phyloP scores from a whole-genome alignment of 108 stramenopile species.

The Cyclotella choctawhatcheeana region DNA sequence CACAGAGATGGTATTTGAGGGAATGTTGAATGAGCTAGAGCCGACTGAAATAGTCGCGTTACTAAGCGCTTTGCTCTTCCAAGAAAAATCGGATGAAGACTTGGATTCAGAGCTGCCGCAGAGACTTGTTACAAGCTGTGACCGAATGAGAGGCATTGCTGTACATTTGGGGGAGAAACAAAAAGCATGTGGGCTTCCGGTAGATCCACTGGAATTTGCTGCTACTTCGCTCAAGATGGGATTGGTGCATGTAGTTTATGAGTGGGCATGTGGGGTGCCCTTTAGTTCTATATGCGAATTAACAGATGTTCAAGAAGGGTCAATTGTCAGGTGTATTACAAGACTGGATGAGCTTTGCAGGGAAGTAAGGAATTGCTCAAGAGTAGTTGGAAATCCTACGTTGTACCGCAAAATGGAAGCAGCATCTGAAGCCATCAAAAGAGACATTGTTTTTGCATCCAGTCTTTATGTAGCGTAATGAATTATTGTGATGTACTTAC shows the following conservation, averaged over 20 bases:
- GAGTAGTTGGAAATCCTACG: conserved; percentile 96
- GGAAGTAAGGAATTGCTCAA: conserved; percentile 94
- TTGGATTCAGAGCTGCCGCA: conserved; percentile 81
- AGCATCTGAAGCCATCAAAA: conserved; percentile 91
- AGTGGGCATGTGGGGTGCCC: conserved; percentile 97
- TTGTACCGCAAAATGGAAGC: conserved; percentile 96
- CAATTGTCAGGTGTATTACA: conserved; percentile 95
- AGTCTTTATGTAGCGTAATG: conserved; percentile 88
- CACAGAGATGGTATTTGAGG: conserved; percentile 97
- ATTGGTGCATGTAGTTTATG: conserved; percentile 95
- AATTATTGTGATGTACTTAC: too few relatives aligned
- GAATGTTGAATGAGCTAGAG: conserved; percentile 91
- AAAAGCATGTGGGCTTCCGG: conserved; percentile 79
- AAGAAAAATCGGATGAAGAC: conserved; percentile 84
- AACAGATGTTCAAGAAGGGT: conserved; percentile 95
- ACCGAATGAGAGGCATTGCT: conserved; percentile 81
- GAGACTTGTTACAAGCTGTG: conserved; percentile 69
- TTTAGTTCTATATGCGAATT: conserved; percentile 91
- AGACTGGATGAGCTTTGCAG: conserved; percentile 97
- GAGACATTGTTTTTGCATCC: conserved; percentile 98
- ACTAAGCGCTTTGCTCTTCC: conserved; percentile 92
- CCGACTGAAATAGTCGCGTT: conserved; percentile 96
- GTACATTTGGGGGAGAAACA: conserved; percentile 77
- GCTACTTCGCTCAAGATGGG: conserved; percentile 90
- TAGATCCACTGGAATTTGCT: conserved; percentile 85